Percentiles rank a stretch among this genome's conserved stretches.
phyloP scores from a whole-genome alignment of 495 filamentous ascomycete genomes.

The Annulohypoxylon moriforme region DNA sequence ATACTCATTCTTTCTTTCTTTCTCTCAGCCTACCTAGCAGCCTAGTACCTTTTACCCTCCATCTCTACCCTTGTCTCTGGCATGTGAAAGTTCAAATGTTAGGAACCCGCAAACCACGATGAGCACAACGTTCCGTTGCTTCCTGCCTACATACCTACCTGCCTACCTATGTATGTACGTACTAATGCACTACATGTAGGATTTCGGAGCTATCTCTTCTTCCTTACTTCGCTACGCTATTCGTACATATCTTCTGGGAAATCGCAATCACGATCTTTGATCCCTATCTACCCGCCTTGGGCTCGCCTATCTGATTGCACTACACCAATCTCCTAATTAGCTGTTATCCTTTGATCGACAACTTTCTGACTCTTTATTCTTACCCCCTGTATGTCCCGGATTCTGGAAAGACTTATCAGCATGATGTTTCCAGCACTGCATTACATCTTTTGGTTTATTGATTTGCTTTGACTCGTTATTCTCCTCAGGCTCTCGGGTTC shows the following conservation, averaged over 20 bases:
- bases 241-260: neutral
- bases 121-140: neutral
- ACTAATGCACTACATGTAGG: neutral
- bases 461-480: constrained; percentile 4
- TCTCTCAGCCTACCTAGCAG: constrained; percentile 13
- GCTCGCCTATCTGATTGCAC: constrained; percentile 25
- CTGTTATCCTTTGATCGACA: neutral
- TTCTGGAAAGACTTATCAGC: constrained; percentile 6
- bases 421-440: constrained; percentile 1
- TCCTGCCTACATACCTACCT: neutral
- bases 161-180: neutral
- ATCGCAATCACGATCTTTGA: constrained; percentile 6
- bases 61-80: constrained; percentile 37
- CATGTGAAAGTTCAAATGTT: constrained; percentile 44
- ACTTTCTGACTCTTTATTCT: neutral
- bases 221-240: neutral
- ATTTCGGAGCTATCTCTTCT: constrained; percentile 22
- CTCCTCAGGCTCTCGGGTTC: constrained; percentile 9
- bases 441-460: constrained; percentile 16
- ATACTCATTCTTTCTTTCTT: neutral
- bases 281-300: constrained; percentile 25
- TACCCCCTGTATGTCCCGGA: neutral
- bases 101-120: neutral
- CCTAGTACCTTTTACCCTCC: neutral
- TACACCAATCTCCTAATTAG: neutral